Evolutionary conservation across 75 land plant species (phyloP).

Genomic region (Cryptomeria japonica): DNA sequence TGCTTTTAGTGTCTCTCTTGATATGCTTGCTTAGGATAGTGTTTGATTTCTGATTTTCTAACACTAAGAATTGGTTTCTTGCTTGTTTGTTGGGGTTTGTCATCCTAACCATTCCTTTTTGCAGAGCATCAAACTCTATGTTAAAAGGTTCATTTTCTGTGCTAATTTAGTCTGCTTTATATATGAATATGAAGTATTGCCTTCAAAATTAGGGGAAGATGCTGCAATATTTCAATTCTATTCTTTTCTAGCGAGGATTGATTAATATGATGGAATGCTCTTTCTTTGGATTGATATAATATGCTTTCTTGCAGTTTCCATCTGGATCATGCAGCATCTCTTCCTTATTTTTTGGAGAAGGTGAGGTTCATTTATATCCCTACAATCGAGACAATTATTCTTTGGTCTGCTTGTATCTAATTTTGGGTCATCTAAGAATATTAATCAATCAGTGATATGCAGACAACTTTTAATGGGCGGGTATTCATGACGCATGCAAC

Average conservation of each 20-base stretch:
- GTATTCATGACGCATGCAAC: slow-evolving; percentile 99
- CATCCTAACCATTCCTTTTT: too few species aligned
- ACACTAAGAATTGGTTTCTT: too few species aligned
- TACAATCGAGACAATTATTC: not conserved
- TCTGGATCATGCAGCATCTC: slow-evolving; percentile 97
- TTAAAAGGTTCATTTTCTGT: not conserved
- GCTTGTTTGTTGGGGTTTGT: too few species aligned
- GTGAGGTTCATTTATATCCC: slow-evolving; percentile 27
- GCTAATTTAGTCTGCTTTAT: not conserved
- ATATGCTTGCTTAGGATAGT: too few species aligned
- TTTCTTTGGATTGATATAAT: not conserved
- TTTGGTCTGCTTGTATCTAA: not conserved
- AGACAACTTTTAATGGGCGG: slow-evolving; percentile 93
- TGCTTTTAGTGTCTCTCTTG: too few species aligned
- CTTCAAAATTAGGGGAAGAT: not conserved
- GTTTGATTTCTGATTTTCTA: too few species aligned
- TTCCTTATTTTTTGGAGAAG: slow-evolving; percentile 97
- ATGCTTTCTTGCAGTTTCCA: slow-evolving; percentile 76
- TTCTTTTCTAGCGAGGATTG: not conserved
- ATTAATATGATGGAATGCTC: not conserved
- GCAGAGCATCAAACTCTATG: too few species aligned
- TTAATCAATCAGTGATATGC: slow-evolving; percentile 11
- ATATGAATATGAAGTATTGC: not conserved
- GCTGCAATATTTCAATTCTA: not conserved
- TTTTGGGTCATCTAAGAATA: not conserved